These are phyloP conservation scores for Blastomyces gilchristii DNA, from an alignment of 2,329 filamentous ascomycete species.

Conservation along the genomic window DNA sequence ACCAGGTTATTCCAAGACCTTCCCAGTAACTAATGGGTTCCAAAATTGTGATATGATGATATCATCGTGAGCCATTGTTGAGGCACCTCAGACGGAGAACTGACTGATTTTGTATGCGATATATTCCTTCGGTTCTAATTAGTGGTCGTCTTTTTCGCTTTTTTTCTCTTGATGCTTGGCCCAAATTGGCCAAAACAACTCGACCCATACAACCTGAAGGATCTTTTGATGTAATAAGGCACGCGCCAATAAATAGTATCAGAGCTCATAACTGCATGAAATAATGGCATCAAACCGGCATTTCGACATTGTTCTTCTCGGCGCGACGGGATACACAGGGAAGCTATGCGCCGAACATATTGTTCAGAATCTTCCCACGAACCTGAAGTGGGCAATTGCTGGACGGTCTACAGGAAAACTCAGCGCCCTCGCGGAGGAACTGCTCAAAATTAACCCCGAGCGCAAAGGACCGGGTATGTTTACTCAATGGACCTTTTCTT, in stretches of 20 bases:
- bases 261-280: not conserved
- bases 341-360: constrained; percentile 67
- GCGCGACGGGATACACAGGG: constrained; percentile 75
- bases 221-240: not conserved
- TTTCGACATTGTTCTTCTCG: constrained; percentile 58
- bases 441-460: constrained; percentile 58
- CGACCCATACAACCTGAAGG: no score
- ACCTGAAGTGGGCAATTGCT: constrained; percentile 78
- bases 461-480: constrained; percentile 57
- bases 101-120: not conserved
- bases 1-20: not conserved
- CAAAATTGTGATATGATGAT: not conserved
- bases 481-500: constrained; percentile 5
- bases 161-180: no score
- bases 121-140: not conserved
- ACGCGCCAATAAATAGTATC: not conserved
- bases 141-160: not conserved
- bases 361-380: constrained; percentile 56
- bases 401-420: constrained; percentile 73
- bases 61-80: not conserved
- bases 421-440: constrained; percentile 54
- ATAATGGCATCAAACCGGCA: constrained; percentile 28
- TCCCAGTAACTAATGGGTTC: not conserved
- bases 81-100: no score
- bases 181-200: no score